Percentiles rank a stretch among this genome's conserved stretches.
Evolutionary conservation across 371 early-diverging fungal genomes (phyloP).

Genomic region (Zychaea mexicana): DNA sequence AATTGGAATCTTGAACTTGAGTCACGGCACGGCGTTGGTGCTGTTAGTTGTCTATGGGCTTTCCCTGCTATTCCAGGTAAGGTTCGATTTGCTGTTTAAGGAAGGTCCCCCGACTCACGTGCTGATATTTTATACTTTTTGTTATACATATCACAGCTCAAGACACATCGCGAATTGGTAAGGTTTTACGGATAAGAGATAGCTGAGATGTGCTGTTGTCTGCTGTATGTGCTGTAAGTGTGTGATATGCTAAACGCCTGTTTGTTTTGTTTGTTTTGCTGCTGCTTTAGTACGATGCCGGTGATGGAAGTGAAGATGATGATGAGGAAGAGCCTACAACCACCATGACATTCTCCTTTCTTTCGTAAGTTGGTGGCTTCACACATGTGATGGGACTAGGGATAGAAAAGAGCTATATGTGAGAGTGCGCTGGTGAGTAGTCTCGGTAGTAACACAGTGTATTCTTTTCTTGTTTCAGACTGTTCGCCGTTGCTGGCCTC

Average conservation of each 20-base stretch:
- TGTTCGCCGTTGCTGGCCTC: constrained; percentile 57
- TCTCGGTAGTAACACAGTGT: too few relatives aligned
- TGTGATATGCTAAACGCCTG: constrained; percentile 56
- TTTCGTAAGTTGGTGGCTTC: constrained; percentile 22
- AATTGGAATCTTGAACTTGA: constrained; percentile 59
- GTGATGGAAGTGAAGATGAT: constrained; percentile 44
- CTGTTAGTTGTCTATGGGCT: constrained; percentile 76
- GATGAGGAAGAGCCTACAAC: constrained; percentile 53
- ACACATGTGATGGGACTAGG: background rate
- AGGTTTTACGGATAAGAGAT: background rate
- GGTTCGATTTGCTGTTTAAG: constrained; percentile 68
- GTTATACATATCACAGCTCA: constrained; percentile 33
- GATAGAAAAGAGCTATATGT: background rate
- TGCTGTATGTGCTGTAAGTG: too few relatives aligned
- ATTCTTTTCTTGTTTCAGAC: constrained; percentile 20
- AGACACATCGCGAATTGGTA: constrained; percentile 69
- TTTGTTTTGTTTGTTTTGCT: constrained; percentile 14
- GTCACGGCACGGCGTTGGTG: constrained; percentile 75
- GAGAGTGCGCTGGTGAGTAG: too few relatives aligned
- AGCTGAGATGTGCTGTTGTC: constrained; percentile 21
- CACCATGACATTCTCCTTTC: constrained; percentile 45
- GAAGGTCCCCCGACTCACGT: constrained; percentile 3
- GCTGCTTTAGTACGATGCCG: constrained; percentile 40
- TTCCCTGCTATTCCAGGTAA: constrained; percentile 76
- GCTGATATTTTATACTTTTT: background rate